phyloP scores from a whole-genome alignment of 331 rosid genomes.

The Dryas integrifolia region DNA sequence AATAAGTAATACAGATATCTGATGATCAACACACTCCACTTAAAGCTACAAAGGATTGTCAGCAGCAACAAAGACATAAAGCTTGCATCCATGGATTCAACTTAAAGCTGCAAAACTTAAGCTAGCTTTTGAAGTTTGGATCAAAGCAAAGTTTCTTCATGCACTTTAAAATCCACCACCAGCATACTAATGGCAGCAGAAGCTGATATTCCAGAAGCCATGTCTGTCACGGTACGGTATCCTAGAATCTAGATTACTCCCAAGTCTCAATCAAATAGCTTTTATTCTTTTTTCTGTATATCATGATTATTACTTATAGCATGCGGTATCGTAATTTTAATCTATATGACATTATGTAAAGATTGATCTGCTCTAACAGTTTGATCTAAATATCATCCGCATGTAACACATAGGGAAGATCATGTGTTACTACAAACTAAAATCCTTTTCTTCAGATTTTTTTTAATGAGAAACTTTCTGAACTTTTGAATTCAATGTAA shows the following conservation, averaged over 20 bases:
- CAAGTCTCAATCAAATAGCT: conserved; percentile 4
- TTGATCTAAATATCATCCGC: not conserved
- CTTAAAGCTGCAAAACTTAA: conserved; percentile 6
- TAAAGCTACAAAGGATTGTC: conserved; percentile 9
- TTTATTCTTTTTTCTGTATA: conserved; percentile 13
- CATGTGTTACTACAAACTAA: not conserved
- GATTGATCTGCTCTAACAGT: too few species aligned
- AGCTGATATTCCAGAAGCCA: conserved; percentile 35
- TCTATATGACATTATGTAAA: too few species aligned
- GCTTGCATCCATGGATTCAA: conserved; percentile 10
- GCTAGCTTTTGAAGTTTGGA: conserved; percentile 17
- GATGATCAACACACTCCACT: conserved; percentile 21
- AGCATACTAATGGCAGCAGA: conserved; percentile 44
- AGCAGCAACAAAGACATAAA: not conserved
- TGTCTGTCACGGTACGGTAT: conserved; percentile 29
- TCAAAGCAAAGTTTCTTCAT: conserved; percentile 26
- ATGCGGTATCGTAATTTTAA: too few species aligned
- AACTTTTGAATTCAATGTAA: conserved; percentile 6
- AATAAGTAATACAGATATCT: conserved; percentile 22
- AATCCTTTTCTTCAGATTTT: not conserved
- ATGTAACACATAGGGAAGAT: not conserved
- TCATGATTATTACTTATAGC: not conserved
- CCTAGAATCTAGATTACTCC: conserved; percentile 13
- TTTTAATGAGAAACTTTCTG: not conserved
- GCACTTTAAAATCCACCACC: conserved; percentile 22